Base-by-base conservation (phyloP, 1,284 basidiomycete genomes). In the Boletus sp. region DNA sequence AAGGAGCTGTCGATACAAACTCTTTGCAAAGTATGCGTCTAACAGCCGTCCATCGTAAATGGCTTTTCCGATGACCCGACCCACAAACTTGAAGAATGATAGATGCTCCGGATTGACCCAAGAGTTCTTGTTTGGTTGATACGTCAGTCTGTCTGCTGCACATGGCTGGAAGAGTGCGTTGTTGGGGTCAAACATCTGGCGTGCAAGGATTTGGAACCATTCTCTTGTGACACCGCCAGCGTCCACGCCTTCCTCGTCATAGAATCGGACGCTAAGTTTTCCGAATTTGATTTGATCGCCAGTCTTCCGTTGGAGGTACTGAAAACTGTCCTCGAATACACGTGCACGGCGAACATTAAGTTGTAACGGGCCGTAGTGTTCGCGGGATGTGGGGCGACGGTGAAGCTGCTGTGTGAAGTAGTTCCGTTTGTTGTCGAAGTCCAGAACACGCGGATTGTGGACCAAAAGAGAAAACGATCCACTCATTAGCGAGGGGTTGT, bases 161-260 rank as follows among this genome's bases (percentile, higher is more conserved):
- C 93, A 97, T 9, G 95, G 95, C 65, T 97, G 92, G 80, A 99
- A 99, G 17, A 99, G 78, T 6, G 93, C 94, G 61, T 99, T 97
- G 71, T 96, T 92, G n/a, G 96, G 94, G 66, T 99, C 94, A 71
- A 99, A 98, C 89, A 99, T 99, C 68, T 97, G 94, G 46, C 94
- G 81, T 1, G 95, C 94, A 17, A 99, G 81, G 46, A 97, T 95
- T 59, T 94, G 91, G 83, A 95, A 97, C 95, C 95, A 98, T 72
- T 98, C 95, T 55, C 95, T 81, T 3, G 96, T 97, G 35, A 99
- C 92, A 61, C 96, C 96, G 22, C 96, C 96, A 0, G 96, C 96
- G 66, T 99, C 96, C 40, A 99, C 91, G 55, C 96, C 96, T 61
- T 99, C 96, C 64, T 99, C 96, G 54, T 94, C 88, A 64, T 93